Evolutionary conservation across 768 basidiomycete genomes (phyloP).

Genomic region (Macrolepiota fuliginosa): DNA sequence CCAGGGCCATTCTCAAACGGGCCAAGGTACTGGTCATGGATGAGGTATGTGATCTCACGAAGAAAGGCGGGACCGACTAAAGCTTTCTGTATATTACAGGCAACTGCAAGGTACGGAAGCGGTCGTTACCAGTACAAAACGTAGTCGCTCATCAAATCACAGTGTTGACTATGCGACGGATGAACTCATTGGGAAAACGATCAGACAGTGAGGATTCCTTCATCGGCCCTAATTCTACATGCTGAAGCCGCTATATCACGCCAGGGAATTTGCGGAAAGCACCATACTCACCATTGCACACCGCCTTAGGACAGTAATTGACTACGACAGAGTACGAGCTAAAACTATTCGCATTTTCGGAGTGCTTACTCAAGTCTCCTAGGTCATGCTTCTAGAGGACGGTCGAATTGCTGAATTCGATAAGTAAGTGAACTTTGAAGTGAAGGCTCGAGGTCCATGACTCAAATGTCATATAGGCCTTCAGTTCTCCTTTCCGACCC

Average conservation of each 20-base stretch:
- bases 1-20: constrained; percentile 77
- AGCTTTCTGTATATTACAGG: constrained; percentile 33
- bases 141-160: neutral
- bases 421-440: constrained; percentile 31
- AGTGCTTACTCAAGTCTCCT: neutral
- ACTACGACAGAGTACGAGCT: constrained; percentile 69
- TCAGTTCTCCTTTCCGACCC: constrained; percentile 51
- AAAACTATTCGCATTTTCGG: constrained; percentile 1
- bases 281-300: constrained; percentile 91
- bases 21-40: constrained; percentile 84
- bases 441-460: neutral
- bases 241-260: neutral
- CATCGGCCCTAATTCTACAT: neutral
- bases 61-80: constrained; percentile 2
- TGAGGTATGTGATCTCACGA: constrained; percentile 46
- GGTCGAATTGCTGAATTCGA: constrained; percentile 80
- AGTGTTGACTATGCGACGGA: constrained; percentile 88
- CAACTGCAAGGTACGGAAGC: constrained; percentile 58
- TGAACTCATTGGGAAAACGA: constrained; percentile 80
- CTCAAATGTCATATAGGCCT: constrained; percentile 34
- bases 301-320: constrained; percentile 74
- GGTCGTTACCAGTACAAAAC: neutral
- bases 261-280: constrained; percentile 74
- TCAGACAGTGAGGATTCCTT: constrained; percentile 57
- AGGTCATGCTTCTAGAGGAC: constrained; percentile 79